Evolutionary conservation across 2,329 filamentous ascomycete genomes (phyloP), one percentile per base, ranked within the genome.

Genomic region (Epichloe scottii): DNA sequence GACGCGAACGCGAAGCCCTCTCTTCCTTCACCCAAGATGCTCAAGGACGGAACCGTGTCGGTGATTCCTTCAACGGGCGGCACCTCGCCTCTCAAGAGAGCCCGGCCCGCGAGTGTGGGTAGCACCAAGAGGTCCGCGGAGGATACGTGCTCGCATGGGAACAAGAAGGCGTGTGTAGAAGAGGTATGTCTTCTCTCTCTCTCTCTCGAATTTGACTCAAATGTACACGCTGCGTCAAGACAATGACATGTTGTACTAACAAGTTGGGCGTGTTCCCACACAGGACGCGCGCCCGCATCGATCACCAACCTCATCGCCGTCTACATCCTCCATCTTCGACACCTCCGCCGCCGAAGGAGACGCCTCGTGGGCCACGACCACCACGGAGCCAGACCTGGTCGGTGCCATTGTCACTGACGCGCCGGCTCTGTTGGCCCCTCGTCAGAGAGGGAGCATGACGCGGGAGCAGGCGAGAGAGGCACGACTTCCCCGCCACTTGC

Each of bases 401-500:
- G 48, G 39, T 12, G 50, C 52, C 3, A 40, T 52, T 3, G 37
- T 48, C 14, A 17, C 53, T 11, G 33, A 46, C 15, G 46, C 53
- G n/a, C 41, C 54, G 3, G 46, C 46, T 42, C 15, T 48, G 23
- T 5, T 48, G 43, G 52, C 42, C 1, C 49, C 52, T n/a, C 46
- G 49, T 10, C 49, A 34, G 33, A 49, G 52, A 40, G 49, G 46
- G 11, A 44, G n/a, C 46, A 49, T 77, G 61, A 77, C 74, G 53
- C 71, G 75, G 46, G 75, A 78, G 57, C 71, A 79, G 58, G 71
- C 75, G 42, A 69, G 74, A 66, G 68, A 74, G 68, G 76, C 78
- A 64, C 44, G 45, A 30, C 33, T 30, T 30, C 26, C 26, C 26
- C 8, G 8, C 26, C 26, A 30, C 26, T 10, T 10, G 26, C 26